Evolutionary conservation across 2,329 filamentous ascomycete genomes (phyloP).

Genomic region (Botrytis hyacinthi): DNA sequence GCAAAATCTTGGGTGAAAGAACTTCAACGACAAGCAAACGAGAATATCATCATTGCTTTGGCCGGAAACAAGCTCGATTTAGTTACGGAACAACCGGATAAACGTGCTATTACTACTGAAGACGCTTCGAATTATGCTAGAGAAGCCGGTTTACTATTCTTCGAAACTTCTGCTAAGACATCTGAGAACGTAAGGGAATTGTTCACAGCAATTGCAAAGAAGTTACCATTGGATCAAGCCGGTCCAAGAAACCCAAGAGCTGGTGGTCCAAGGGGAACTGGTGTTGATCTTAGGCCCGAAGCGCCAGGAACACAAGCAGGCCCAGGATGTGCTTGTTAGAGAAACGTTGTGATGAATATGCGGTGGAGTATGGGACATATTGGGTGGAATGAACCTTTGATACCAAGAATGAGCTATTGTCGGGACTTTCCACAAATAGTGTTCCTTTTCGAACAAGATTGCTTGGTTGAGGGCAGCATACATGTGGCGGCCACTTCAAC

Average conservation of each 20-base stretch:
- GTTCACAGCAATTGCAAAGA: constrained; percentile 97
- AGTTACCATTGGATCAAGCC: constrained; percentile 91
- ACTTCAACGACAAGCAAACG: constrained; percentile 96
- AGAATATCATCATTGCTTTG: constrained; percentile 98
- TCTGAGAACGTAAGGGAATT: constrained; percentile 93
- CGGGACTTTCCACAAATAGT: constrained; percentile 24
- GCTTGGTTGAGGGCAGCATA: constrained; percentile 28
- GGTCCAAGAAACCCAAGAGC: constrained; percentile 82
- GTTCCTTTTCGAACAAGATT: constrained; percentile 29
- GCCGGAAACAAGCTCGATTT: constrained; percentile 98
- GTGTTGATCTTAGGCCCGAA: constrained; percentile 60
- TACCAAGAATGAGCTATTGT: constrained; percentile 24
- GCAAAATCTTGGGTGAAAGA: constrained; percentile 99
- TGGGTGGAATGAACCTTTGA: constrained; percentile 24
- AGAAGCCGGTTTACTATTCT: constrained; percentile 93
- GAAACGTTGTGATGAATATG: constrained; percentile 20
- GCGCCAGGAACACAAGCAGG: constrained; percentile 58
- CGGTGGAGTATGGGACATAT: constrained; percentile 28
- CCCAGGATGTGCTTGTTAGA: constrained; percentile 63
- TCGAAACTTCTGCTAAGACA: constrained; percentile 97
- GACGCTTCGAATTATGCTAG: constrained; percentile 94
- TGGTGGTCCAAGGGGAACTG: constrained; percentile 47
- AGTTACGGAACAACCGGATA: constrained; percentile 90
- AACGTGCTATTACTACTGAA: constrained; percentile 83
- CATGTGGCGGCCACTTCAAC: constrained; percentile 28